These are phyloP conservation scores for Piper longum DNA, from an alignment of 164 flowering plant genomes.

Conservation along the genomic window DNA sequence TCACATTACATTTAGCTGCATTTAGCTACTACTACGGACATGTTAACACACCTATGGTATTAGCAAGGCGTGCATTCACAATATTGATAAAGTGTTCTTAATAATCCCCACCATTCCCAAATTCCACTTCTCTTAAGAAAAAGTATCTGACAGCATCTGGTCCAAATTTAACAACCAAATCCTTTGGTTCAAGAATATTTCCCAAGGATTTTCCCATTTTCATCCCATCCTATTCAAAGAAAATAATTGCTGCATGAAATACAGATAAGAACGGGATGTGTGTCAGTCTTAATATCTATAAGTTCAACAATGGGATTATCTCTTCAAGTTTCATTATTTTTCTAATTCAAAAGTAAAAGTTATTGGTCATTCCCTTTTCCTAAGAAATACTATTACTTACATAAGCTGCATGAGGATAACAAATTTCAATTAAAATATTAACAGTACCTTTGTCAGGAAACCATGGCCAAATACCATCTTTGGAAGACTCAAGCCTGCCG, in stretches of 20 bases:
- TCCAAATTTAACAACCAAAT: constrained; percentile 72
- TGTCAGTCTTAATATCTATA: not conserved
- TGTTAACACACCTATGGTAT: constrained; percentile 58
- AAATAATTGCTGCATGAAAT: constrained; percentile 52
- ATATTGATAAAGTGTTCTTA: constrained; percentile 84
- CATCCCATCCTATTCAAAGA: constrained; percentile 87
- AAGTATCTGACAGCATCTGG: constrained; percentile 94
- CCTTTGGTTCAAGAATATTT: constrained; percentile 87
- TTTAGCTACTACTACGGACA: not conserved
- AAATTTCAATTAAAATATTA: not conserved
- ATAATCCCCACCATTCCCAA: constrained; percentile 93
- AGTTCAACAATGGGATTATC: not conserved
- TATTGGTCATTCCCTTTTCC: not conserved
- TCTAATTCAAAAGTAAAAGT: not conserved
- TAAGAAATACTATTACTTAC: not conserved
- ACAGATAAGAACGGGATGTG: constrained; percentile 8
- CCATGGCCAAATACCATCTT: constrained; percentile 95
- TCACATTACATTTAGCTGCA: not conserved
- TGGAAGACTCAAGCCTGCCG: constrained; percentile 81
- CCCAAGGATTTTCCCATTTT: constrained; percentile 98
- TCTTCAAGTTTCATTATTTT: not conserved
- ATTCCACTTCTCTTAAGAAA: constrained; percentile 86
- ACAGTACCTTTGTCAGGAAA: constrained; percentile 75
- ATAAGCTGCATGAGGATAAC: not conserved
- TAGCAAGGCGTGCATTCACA: constrained; percentile 92